A percentile compares a stretch with the other conserved stretches of the same genome.
These are phyloP conservation scores for Vitis hybrid DNA, from an alignment of 177 flowering plant species.

Conservation along the genomic window DNA sequence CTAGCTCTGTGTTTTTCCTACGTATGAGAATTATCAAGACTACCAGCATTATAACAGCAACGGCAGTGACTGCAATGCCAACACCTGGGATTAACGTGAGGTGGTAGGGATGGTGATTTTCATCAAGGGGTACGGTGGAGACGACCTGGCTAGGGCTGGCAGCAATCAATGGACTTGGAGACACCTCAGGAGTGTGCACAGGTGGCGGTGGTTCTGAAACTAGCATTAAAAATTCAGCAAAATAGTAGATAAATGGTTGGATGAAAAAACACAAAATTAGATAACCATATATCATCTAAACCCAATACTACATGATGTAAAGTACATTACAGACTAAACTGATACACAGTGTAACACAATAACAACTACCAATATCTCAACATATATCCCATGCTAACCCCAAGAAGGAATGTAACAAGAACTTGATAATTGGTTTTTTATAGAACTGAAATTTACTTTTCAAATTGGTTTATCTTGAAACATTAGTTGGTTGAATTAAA, in stretches of 20 bases:
- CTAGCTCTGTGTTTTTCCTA: constrained; percentile 66
- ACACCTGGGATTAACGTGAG: constrained; percentile 60
- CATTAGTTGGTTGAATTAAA: too few relatives aligned
- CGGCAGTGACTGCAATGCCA: constrained; percentile 68
- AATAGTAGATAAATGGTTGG: background rate
- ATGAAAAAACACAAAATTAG: background rate
- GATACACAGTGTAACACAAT: too few relatives aligned
- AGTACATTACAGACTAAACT: too few relatives aligned
- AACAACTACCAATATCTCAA: too few relatives aligned
- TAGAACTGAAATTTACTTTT: too few relatives aligned
- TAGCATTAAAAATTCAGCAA: constrained; percentile 11
- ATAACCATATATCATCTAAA: background rate
- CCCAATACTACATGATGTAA: too few relatives aligned
- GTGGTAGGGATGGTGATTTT: constrained; percentile 49
- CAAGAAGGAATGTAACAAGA: too few relatives aligned
- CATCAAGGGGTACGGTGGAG: constrained; percentile 24
- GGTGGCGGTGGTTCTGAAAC: constrained; percentile 41
- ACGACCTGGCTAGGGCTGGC: constrained; percentile 56
- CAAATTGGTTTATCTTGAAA: too few relatives aligned
- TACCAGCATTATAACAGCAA: constrained; percentile 58
- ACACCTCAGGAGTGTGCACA: constrained; percentile 16
- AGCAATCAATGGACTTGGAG: constrained; percentile 51
- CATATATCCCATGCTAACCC: too few relatives aligned
- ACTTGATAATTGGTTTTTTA: too few relatives aligned
- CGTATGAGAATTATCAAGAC: constrained; percentile 72